phyloP scores from a whole-genome alignment of 768 basidiomycete species.

The Psilocybe subaeruginosa region DNA sequence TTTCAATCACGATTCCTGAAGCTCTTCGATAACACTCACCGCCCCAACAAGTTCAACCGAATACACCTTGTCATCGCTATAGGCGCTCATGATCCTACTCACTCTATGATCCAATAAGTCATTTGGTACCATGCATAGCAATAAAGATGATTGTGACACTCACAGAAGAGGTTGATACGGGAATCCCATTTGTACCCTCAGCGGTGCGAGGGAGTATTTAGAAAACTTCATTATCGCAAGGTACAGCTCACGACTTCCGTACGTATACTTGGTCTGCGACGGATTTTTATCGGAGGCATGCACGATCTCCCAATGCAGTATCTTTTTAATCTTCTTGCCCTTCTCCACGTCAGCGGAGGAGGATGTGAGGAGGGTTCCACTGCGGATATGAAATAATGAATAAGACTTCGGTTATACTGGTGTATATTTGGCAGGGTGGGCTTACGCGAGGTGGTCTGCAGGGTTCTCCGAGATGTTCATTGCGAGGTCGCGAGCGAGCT shows the following conservation, averaged over 20 bases:
- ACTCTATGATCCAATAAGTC: neutral
- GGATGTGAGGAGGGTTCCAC: slow-evolving; percentile 19
- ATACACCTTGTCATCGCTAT: slow-evolving; percentile 51
- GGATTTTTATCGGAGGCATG: neutral
- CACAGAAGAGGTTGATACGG: neutral
- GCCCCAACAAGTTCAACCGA: slow-evolving; percentile 62
- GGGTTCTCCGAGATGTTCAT: neutral
- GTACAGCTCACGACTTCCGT: slow-evolving; percentile 2
- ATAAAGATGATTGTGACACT: neutral
- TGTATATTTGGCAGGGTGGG: neutral
- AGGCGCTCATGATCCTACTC: slow-evolving; percentile 48
- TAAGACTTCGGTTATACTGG: neutral
- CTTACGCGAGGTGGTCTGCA: slow-evolving; percentile 16
- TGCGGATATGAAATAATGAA: neutral
- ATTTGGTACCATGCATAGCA: neutral
- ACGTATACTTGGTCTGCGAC: neutral
- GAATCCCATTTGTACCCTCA: slow-evolving; percentile 10
- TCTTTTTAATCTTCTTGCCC: slow-evolving; percentile 3
- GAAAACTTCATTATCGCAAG: slow-evolving; percentile 12
- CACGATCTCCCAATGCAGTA: neutral
- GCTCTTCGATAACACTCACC: slow-evolving; percentile 34
- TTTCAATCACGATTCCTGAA: neutral
- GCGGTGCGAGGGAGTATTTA: slow-evolving; percentile 2
- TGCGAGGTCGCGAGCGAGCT: slow-evolving; percentile 20
- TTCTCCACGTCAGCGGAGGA: slow-evolving; percentile 10